Evolutionary conservation across 129 eudicot species (phyloP).

Genomic region (Pittosporum tobira): DNA sequence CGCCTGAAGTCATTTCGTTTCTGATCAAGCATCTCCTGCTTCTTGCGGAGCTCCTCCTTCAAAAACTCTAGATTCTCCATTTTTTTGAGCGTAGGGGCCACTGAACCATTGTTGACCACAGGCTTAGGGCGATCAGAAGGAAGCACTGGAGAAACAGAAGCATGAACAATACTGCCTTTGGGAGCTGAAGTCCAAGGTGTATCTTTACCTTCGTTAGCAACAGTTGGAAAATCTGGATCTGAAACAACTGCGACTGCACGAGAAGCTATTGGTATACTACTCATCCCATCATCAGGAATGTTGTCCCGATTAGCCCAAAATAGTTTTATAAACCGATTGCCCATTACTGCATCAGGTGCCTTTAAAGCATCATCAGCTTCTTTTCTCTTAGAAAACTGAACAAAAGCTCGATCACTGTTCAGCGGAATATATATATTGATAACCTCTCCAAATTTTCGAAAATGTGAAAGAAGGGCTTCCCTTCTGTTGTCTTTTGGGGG

Average conservation of each 20-base stretch:
- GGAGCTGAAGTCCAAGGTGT: constrained; percentile 25
- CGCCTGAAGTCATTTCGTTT: constrained; percentile 69
- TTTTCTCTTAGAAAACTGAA: constrained; percentile 87
- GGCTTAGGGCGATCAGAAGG: constrained; percentile 45
- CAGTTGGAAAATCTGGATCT: constrained; percentile 21
- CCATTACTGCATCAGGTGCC: constrained; percentile 99
- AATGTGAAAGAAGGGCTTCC: constrained; percentile 78
- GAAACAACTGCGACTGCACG: constrained; percentile 20
- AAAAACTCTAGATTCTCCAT: constrained; percentile 77
- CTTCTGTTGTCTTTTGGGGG: constrained; percentile 72
- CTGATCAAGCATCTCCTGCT: constrained; percentile 92
- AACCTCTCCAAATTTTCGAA: constrained; percentile 84
- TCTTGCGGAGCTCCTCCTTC: constrained; percentile 87
- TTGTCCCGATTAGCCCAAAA: constrained; percentile 98
- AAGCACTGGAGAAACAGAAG: constrained; percentile 21
- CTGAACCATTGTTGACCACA: constrained; percentile 33
- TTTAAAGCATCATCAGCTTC: constrained; percentile 86
- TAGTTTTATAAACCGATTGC: constrained; percentile 78
- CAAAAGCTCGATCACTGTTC: constrained; percentile 80
- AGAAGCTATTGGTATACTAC: constrained; percentile 27
- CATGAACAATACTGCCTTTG: constrained; percentile 29
- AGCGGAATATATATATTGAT: constrained; percentile 62
- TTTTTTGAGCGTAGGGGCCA: constrained; percentile 56
- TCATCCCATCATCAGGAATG: constrained; percentile 43
- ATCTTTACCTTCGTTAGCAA: constrained; percentile 41